Conservation (phyloP, 2,329 filamentous ascomycete genomes). For the Xylaria sp. region DNA sequence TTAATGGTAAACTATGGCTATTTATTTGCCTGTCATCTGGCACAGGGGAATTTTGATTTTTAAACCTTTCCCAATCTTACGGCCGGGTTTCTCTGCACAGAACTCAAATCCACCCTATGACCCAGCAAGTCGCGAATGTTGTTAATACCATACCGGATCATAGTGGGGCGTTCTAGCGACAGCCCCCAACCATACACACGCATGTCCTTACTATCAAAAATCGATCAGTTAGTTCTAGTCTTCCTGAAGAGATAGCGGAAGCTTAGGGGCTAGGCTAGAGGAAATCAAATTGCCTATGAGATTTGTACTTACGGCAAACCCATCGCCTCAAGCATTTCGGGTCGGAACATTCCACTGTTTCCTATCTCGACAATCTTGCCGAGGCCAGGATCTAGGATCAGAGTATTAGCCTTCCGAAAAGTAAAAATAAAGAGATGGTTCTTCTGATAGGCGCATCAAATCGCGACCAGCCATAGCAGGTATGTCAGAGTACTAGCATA, state of each 20-base stretch:
- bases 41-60: too few relatives aligned
- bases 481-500: not conserved
- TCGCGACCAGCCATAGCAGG: not conserved
- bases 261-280: not conserved
- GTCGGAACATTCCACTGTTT: conserved; percentile 98
- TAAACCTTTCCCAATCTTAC: conserved; percentile 89
- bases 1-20: too few relatives aligned
- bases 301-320: conserved; percentile 69
- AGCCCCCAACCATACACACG: conserved; percentile 94
- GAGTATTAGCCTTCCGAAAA: not conserved
- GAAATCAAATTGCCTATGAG: not conserved
- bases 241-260: not conserved
- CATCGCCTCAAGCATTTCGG: conserved; percentile 97
- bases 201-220: conserved; percentile 72
- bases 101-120: conserved; percentile 52
- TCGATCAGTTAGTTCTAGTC: not conserved
- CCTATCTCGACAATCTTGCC: conserved; percentile 96
- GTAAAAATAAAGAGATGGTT: not conserved
- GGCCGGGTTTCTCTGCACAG: conserved; percentile 91
- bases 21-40: too few relatives aligned
- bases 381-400: conserved; percentile 62
- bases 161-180: conserved; percentile 91
- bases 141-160: conserved; percentile 92
- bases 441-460: too few relatives aligned
- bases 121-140: conserved; percentile 84